Evolutionary conservation across 1,284 basidiomycete species (phyloP), one percentile per base, ranked within the genome.

Genomic region (Leccinum griseonigrum): DNA sequence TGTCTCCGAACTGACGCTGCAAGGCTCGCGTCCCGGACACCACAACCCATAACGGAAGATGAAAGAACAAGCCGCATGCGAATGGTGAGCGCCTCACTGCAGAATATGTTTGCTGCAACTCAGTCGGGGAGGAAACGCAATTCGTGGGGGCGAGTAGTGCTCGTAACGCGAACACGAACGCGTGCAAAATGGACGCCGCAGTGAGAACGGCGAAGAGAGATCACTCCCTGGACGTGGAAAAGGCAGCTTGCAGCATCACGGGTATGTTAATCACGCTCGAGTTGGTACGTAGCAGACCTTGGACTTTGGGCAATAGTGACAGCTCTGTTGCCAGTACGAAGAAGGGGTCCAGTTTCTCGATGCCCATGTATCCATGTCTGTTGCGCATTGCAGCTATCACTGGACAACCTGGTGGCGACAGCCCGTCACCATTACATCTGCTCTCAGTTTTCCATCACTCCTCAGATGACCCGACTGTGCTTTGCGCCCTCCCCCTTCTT

Each of bases 261-360:
- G 85, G 83, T 10, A 91, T 90, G 69, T 73, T 92, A 1, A 76
- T 91, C 16, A 68, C 79, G 31, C 71, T 91, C 54, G 87, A 89
- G 64, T 77, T 88, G 83, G 88, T 90, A 68, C 60, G 85, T 76
- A 46, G 4, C n/a, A 3, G 3, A 31, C 31, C 56, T 48, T 38
- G 28, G 56, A 11, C n/a, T 11, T 2, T 11, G 56, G 22, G 22
- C 40, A 26, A 57, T 67, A 50, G 29, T 60, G 55, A 53, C 51
- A 6, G 14, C 38, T 57, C 58, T 63, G 53, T 10, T 63, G 11
- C 61, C 46, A 90, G 88, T 81, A 80, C 66, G 81, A 85, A 31
- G 68, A 75, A 29, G 83, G 86, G 1, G 61, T 80, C 7, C 69
- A 71, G 43, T 70, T 83, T 3, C 71, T 88, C 10, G 64, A 69